Evolutionary conservation across 208 protist genomes (phyloP).

Genomic region (Leishmania tropica): DNA sequence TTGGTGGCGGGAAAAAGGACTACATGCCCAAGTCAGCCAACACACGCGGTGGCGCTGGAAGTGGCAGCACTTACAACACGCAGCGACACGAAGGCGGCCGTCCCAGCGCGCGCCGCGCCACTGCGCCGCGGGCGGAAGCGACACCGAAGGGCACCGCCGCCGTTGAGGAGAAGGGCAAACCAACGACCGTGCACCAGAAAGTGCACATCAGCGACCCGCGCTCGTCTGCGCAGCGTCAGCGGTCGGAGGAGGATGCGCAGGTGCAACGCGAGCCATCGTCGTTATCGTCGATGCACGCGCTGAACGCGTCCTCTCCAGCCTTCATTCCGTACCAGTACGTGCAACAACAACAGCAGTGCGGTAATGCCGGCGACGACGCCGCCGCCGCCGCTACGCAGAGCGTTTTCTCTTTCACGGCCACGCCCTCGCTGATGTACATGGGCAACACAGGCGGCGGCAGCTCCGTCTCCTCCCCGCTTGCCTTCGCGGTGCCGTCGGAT

Average conservation of each 20-base stretch:
- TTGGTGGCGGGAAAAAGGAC: neutral
- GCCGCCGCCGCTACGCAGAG: neutral
- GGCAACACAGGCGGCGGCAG: conserved; percentile 3
- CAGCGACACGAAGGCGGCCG: neutral
- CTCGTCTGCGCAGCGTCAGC: neutral
- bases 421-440: conserved; percentile 16
- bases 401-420: conserved; percentile 9
- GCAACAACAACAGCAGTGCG: conserved; percentile 1
- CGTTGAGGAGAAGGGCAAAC: neutral
- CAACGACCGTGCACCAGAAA: neutral
- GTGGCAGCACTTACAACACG: conserved; percentile 3
- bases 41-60: neutral
- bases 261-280: neutral
- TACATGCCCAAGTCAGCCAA: neutral
- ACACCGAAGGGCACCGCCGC: neutral
- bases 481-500: neutral
- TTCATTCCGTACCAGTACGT: conserved; percentile 23
- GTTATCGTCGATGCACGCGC: neutral
- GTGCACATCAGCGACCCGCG: neutral
- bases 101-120: neutral
- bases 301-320: conserved; percentile 24
- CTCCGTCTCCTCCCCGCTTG: conserved; percentile 22
- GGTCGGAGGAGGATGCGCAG: neutral
- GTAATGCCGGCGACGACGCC: conserved; percentile 5
- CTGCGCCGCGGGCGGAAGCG: conserved; percentile 2